Evolutionary conservation across 1,139 yeast species (phyloP).

Genomic region (Yamadazyma epiphylla): DNA sequence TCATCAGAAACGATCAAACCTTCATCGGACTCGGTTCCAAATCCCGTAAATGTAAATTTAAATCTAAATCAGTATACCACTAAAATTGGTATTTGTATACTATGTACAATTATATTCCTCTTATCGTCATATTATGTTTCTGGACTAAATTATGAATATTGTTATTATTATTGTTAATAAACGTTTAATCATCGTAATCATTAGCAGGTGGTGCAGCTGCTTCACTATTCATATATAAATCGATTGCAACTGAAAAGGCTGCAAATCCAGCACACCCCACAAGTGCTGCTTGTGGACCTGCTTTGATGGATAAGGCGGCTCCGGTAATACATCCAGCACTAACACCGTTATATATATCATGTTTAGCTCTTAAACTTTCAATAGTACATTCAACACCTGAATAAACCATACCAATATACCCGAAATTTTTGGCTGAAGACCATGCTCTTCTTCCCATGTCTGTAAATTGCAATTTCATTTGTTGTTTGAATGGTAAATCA

Average conservation of each 20-base stretch:
- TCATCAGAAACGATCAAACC: conserved; percentile 1
- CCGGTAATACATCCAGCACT: conserved; percentile 96
- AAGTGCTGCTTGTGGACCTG: conserved; percentile 91
- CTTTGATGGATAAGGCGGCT: conserved; percentile 80
- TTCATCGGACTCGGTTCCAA: neutral
- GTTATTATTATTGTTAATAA: conserved; percentile 33
- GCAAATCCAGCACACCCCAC: conserved; percentile 98
- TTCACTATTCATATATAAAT: conserved; percentile 83
- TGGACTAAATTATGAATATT: conserved; percentile 31
- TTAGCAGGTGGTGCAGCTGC: conserved; percentile 80
- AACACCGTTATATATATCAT: conserved; percentile 88
- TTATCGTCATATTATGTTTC: conserved; percentile 23
- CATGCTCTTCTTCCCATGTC: conserved; percentile 91
- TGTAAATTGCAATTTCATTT: conserved; percentile 82
- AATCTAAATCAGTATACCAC: neutral
- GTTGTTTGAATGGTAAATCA: conserved; percentile 88
- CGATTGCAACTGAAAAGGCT: conserved; percentile 91
- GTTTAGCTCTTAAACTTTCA: conserved; percentile 83
- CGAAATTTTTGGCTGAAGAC: conserved; percentile 89
- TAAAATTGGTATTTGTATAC: conserved; percentile 7
- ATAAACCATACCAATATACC: conserved; percentile 89
- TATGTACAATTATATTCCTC: conserved; percentile 13
- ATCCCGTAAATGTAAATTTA: too few species aligned
- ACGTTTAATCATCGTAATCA: conserved; percentile 73
- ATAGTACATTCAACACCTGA: conserved; percentile 93